Base-by-base conservation (phyloP, 495 filamentous ascomycete species). In the Poronia punctata region DNA sequence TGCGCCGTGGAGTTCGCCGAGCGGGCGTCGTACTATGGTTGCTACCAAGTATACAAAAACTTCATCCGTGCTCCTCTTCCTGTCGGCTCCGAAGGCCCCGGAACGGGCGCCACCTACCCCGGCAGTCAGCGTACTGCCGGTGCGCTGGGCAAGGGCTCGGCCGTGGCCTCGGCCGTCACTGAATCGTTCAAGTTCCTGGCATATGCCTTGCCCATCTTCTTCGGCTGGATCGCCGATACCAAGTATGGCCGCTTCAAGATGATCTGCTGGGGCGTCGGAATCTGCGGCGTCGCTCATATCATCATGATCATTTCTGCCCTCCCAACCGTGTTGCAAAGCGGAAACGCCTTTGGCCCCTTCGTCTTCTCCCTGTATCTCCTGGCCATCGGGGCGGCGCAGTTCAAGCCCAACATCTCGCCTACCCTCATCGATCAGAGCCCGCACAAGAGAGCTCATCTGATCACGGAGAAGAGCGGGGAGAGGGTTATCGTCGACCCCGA, bases 401-500 rank as follows among this genome's bases (percentile, higher is more conserved):
- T 92, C 65, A 90, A 90, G 62, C 79, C 82, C 23, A 74, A 75
- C 43, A 69, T 80, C 28, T 68, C 73, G 6, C 78, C 78, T 5
- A 67, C 82, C 24, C 74, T 89, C 50, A 83, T 84, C 28, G 85
- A 89, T 48, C 85, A 90, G 61, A 81, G 70, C 39, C 67, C 61
- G n/a, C 67, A 70, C 50, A 64, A 65, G 45, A 44, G 60, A 14
- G 53, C 75, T 40, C 76, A 76, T 46, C 71, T 79, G 19, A 78
- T 79, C 50, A 81, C 72, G 41, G 66, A 78, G 18, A 71, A 75
- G 61, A 77, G 68, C 37, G 86, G 86, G 38, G 82, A 88, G 64
- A 72, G 76, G 22, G 80, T 85, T 17, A 76, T 92, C 37, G 75
- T 88, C 27, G 83, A 88, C 52, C 84, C 86, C 1, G 67, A 76